A percentile compares a stretch with the other conserved stretches of the same genome.
phyloP scores from a whole-genome alignment of 2,329 filamentous ascomycete genomes.

The Coleophoma eucalyptorum region DNA sequence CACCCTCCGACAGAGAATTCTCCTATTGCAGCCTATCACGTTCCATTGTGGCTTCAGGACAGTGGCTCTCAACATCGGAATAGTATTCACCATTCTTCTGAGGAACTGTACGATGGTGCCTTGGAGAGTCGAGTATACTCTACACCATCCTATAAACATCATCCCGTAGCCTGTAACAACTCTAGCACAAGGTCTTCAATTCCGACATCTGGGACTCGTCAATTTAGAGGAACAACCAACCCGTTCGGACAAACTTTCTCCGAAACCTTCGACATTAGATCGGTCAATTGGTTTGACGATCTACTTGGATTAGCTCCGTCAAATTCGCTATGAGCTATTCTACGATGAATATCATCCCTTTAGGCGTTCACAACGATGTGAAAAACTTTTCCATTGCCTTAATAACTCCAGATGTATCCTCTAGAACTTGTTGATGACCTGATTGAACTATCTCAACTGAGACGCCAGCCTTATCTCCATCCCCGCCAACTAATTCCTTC shows the following conservation, averaged over 20 bases:
- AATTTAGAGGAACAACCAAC: slow-evolving; percentile 1
- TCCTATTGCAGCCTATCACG: slow-evolving; percentile 7
- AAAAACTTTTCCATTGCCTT: slow-evolving; percentile 8
- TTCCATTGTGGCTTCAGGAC: slow-evolving; percentile 11
- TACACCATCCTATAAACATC: neutral
- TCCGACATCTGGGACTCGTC: neutral
- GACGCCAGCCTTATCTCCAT: slow-evolving; percentile 42
- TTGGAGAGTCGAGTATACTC: neutral
- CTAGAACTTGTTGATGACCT: slow-evolving; percentile 63
- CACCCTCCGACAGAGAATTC: slow-evolving; percentile 6
- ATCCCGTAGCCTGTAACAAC: neutral
- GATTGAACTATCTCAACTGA: slow-evolving; percentile 58
- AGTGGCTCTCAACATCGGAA: slow-evolving; percentile 4
- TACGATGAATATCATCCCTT: neutral
- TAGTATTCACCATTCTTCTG: slow-evolving; percentile 6
- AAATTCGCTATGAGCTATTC: slow-evolving; percentile 9
- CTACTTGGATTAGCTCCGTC: slow-evolving; percentile 13
- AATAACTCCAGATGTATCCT: slow-evolving; percentile 60
- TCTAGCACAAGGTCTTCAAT: slow-evolving; percentile 1
- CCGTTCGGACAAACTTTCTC: slow-evolving; percentile 8
- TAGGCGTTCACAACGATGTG: neutral
- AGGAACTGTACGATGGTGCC: slow-evolving; percentile 1
- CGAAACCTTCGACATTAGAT: slow-evolving; percentile 13
- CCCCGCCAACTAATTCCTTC: slow-evolving; percentile 21
- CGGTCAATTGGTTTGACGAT: slow-evolving; percentile 16